Conservation (phyloP, 2,329 filamentous ascomycete genomes). For the Xylaria sp. region DNA sequence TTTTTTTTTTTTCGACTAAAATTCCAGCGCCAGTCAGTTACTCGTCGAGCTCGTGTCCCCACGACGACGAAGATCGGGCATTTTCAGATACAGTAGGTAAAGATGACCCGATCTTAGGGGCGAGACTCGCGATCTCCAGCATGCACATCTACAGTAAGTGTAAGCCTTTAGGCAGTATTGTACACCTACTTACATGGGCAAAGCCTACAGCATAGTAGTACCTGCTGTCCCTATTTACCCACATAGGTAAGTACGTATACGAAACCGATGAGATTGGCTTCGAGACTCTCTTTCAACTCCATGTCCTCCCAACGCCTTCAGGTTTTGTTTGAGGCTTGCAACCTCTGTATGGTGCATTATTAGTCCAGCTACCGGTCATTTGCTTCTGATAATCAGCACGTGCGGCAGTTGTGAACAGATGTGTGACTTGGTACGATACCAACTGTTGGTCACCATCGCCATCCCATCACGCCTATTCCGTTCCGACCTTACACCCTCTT, state of each 20-base stretch:
- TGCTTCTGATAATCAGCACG: background rate
- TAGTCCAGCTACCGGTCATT: background rate
- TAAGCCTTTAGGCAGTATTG: too few species aligned
- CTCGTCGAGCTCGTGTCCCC: background rate
- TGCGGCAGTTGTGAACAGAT: background rate
- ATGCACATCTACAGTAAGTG: too few species aligned
- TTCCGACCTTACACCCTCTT: background rate
- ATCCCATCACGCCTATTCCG: constrained; percentile 9
- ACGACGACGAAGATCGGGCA: background rate
- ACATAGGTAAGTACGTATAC: too few species aligned
- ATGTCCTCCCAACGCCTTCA: background rate
- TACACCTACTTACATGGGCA: too few species aligned
- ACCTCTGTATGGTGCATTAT: background rate
- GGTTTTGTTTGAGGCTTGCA: background rate
- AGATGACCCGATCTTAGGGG: background rate
- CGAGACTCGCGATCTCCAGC: background rate
- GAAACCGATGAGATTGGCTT: too few species aligned
- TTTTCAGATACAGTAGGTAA: background rate
- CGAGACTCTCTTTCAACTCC: background rate
- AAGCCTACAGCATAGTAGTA: too few species aligned
- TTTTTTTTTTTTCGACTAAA: background rate
- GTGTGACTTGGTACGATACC: background rate
- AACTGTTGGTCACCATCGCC: background rate
- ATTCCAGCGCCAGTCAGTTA: background rate
- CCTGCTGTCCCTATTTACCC: background rate